A percentile compares a stretch with the other conserved stretches of the same genome.
These are phyloP conservation scores for Penicillium sp. DNA, from an alignment of 2,329 filamentous ascomycete species.

Conservation along the genomic window DNA sequence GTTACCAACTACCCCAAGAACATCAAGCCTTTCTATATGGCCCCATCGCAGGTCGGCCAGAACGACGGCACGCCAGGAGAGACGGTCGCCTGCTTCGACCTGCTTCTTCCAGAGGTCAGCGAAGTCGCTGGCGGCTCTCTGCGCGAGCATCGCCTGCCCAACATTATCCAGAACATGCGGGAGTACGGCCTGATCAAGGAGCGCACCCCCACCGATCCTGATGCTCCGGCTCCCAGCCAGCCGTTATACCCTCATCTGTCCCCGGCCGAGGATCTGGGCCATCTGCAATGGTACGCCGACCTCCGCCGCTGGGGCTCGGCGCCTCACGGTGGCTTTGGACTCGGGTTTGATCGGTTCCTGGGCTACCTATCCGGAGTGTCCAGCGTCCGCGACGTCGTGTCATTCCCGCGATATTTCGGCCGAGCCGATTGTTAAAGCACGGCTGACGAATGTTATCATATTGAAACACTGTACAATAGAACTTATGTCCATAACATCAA, in stretches of 20 bases:
- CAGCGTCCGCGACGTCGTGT: constrained; percentile 80
- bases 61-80: constrained; percentile 18
- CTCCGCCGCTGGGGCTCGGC: constrained; percentile 86
- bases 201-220: constrained; percentile 18
- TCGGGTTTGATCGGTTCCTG: constrained; percentile 84
- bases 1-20: constrained; percentile 87
- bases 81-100: constrained; percentile 87
- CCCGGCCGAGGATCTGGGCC: constrained; percentile 44
- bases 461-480: constrained; percentile 18
- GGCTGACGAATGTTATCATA: constrained; percentile 16
- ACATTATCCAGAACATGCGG: constrained; percentile 69
- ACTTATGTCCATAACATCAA: background rate
- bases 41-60: constrained; percentile 46
- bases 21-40: constrained; percentile 93
- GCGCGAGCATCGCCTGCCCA: constrained; percentile 73
- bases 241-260: constrained; percentile 37
- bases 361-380: constrained; percentile 78
- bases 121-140: constrained; percentile 87
- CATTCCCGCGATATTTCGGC: constrained; percentile 72
- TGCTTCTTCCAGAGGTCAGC: constrained; percentile 79
- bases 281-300: constrained; percentile 82
- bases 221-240: constrained; percentile 13
- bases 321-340: constrained; percentile 84
- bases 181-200: constrained; percentile 59
- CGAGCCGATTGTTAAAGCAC: constrained; percentile 49